These are phyloP conservation scores for Nakaseomyces bracarensis DNA, from an alignment of 1,139 yeast genomes.

Conservation along the genomic window DNA sequence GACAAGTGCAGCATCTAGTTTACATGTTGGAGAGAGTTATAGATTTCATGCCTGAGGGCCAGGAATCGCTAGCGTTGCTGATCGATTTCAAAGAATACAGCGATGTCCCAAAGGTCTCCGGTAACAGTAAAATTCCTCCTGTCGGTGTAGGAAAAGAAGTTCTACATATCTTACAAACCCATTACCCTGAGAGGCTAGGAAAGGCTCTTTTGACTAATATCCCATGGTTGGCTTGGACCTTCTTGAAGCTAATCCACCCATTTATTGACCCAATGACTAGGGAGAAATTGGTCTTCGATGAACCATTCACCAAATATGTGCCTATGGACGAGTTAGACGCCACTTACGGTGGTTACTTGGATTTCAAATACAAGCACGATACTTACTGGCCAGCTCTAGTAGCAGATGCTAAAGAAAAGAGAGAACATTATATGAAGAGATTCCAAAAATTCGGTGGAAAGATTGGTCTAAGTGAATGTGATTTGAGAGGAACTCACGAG, in stretches of 20 bases:
- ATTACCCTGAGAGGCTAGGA: slow-evolving; percentile 92
- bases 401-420: slow-evolving; percentile 49
- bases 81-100: slow-evolving; percentile 77
- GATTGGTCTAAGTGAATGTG: slow-evolving; percentile 77
- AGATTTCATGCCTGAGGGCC: slow-evolving; percentile 93
- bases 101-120: slow-evolving; percentile 43
- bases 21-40: slow-evolving; percentile 85
- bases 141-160: slow-evolving; percentile 69
- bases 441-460: slow-evolving; percentile 58
- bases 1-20: slow-evolving; percentile 89
- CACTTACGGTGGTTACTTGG: slow-evolving; percentile 75
- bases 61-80: slow-evolving; percentile 78
- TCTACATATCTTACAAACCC: slow-evolving; percentile 72
- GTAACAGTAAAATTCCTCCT: slow-evolving; percentile 67
- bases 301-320: slow-evolving; percentile 76
- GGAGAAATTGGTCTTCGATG: slow-evolving; percentile 83
- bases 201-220: slow-evolving; percentile 83
- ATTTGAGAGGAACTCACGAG: slow-evolving; percentile 54
- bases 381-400: slow-evolving; percentile 72
- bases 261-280: slow-evolving; percentile 92
- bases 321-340: slow-evolving; percentile 74
- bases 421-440: slow-evolving; percentile 48
- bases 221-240: slow-evolving; percentile 89
- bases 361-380: slow-evolving; percentile 73
- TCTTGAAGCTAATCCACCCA: slow-evolving; percentile 81